Percentiles rank a stretch among this genome's conserved stretches.
These are phyloP conservation scores for Licmophora abbreviata DNA, from an alignment of 108 stramenopile genomes.

Conservation along the genomic window DNA sequence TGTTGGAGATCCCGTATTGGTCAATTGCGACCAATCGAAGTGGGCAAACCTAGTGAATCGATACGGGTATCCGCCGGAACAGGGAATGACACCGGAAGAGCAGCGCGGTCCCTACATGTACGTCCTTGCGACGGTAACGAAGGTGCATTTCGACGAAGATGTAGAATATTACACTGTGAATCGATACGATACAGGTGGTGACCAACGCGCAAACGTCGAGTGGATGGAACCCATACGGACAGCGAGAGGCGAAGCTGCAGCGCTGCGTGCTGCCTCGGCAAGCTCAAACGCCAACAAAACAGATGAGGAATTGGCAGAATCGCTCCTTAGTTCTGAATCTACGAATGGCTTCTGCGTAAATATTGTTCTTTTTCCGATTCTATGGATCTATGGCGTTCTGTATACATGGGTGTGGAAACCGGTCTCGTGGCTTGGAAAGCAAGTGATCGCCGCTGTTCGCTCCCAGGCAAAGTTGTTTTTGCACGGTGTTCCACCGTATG, in stretches of 20 bases:
- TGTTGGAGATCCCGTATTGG: slow-evolving; percentile 19
- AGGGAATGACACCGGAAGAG: slow-evolving; percentile 40
- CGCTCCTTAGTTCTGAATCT: not conserved
- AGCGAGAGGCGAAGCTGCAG: slow-evolving; percentile 29
- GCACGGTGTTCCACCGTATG: slow-evolving; percentile 33
- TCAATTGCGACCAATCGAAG: slow-evolving; percentile 3
- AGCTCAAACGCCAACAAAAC: not conserved
- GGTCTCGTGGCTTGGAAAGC: slow-evolving; percentile 8
- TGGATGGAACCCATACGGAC: slow-evolving; percentile 41
- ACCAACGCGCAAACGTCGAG: slow-evolving; percentile 51
- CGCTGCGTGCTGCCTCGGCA: slow-evolving; percentile 24
- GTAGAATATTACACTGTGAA: slow-evolving; percentile 46
- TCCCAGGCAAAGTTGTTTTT: slow-evolving; percentile 24
- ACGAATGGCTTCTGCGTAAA: not conserved
- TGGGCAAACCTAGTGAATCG: slow-evolving; percentile 33
- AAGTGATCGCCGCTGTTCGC: not conserved
- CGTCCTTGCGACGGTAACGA: slow-evolving; percentile 39
- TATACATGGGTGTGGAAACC: slow-evolving; percentile 5
- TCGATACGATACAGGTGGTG: slow-evolving; percentile 23
- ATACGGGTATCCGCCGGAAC: slow-evolving; percentile 47
- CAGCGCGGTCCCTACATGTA: slow-evolving; percentile 46
- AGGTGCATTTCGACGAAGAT: slow-evolving; percentile 58
- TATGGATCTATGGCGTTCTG: slow-evolving; percentile 21
- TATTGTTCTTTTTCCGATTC: slow-evolving; percentile 12
- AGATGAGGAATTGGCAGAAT: too few relatives aligned